phyloP scores from a whole-genome alignment of 768 basidiomycete species.

The Pisolithus sp. region DNA sequence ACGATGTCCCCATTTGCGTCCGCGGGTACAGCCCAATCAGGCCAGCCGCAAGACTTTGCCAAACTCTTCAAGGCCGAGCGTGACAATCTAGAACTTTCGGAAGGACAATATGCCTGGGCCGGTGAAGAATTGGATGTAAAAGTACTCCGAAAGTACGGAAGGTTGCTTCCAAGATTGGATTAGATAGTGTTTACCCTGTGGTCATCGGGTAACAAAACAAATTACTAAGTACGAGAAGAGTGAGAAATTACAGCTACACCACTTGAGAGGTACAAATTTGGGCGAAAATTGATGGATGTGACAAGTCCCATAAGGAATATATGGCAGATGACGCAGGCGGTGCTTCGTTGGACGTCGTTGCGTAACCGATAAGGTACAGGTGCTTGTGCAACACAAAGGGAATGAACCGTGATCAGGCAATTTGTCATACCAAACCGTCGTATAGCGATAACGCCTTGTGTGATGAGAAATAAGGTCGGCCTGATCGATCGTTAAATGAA shows the following conservation, averaged over 20 bases:
- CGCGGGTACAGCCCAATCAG: conserved; percentile 39
- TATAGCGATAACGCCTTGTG: conserved; percentile 86
- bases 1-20: conserved; percentile 61
- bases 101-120: conserved; percentile 79
- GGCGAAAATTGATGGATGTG: conserved; percentile 1
- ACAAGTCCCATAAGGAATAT: background rate
- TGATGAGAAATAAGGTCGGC: conserved; percentile 6
- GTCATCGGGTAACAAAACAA: conserved; percentile 10
- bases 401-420: background rate
- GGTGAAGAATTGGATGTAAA: conserved; percentile 76
- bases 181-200: conserved; percentile 11
- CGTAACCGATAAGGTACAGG: background rate
- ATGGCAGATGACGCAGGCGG: background rate
- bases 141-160: conserved; percentile 73
- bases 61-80: conserved; percentile 89
- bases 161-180: conserved; percentile 32
- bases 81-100: conserved; percentile 89
- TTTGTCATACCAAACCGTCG: conserved; percentile 80
- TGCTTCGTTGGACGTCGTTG: background rate
- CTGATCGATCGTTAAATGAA: conserved; percentile 8
- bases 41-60: conserved; percentile 73
- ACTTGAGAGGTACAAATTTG: conserved; percentile 19
- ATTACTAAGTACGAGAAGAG: conserved; percentile 14
- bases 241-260: conserved; percentile 18
- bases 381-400: background rate